These are phyloP conservation scores for Alloascoidea africana DNA, from an alignment of 805 yeast species.

Conservation along the genomic window DNA sequence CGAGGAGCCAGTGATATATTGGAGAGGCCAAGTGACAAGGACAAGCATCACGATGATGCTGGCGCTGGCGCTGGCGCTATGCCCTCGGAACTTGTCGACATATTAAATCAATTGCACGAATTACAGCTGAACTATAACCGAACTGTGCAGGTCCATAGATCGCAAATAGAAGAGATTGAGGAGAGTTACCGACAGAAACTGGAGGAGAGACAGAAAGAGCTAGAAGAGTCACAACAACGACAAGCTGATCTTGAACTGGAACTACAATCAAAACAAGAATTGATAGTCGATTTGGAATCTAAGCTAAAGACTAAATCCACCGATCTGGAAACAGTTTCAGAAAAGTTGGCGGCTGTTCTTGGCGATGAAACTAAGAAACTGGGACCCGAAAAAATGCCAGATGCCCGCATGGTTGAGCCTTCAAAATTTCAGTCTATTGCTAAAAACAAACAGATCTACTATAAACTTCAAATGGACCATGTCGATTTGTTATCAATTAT, in stretches of 20 bases:
- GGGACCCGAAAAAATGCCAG: background rate
- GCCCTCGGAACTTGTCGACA: no score
- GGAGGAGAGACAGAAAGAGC: background rate
- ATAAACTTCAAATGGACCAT: background rate
- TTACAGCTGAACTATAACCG: background rate
- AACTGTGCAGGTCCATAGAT: background rate
- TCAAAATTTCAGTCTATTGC: background rate
- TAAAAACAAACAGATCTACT: background rate
- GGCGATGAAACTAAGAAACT: background rate
- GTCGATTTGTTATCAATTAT: background rate
- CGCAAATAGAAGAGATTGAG: background rate
- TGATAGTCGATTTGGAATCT: background rate
- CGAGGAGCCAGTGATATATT: no score
- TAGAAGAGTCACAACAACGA: background rate
- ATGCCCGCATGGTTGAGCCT: no score
- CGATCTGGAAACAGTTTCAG: background rate
- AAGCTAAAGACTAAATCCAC: background rate
- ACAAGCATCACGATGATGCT: no score
- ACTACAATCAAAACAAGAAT: background rate
- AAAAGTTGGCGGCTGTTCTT: background rate
- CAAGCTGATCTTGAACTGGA: background rate
- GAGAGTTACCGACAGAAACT: background rate
- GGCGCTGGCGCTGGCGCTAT: no score
- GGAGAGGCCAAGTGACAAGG: no score
- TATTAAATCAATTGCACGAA: background rate